Conservation (phyloP, 1,284 basidiomycete genomes). For the Pseudozyma flocculosa region DNA sequence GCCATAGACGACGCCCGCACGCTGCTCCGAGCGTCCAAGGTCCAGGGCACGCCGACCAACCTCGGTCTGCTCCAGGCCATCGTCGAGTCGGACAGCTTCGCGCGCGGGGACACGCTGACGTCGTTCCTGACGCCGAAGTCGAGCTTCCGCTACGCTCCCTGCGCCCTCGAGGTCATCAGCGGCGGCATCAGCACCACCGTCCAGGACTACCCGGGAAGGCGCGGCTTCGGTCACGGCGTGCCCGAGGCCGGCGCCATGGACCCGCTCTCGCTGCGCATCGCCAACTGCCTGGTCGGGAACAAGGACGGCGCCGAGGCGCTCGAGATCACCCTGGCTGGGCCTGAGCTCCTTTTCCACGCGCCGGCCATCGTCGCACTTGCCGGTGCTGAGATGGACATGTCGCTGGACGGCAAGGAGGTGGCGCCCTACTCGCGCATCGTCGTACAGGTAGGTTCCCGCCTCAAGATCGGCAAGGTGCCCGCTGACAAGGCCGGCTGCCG, state of each 20-base stretch:
- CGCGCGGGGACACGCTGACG: constrained; percentile 64
- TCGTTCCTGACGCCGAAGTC: constrained; percentile 62
- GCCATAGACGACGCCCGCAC: constrained; percentile 53
- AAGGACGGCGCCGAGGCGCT: constrained; percentile 64
- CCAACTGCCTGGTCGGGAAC: constrained; percentile 69
- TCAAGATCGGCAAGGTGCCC: constrained; percentile 59
- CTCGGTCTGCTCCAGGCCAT: constrained; percentile 15
- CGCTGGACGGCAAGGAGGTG: constrained; percentile 60
- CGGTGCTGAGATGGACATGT: constrained; percentile 63
- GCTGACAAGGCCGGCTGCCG: constrained; percentile 61
- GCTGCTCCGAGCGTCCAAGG: constrained; percentile 34
- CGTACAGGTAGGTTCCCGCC: constrained; percentile 61
- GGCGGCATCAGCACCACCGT: constrained; percentile 67
- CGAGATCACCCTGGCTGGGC: constrained; percentile 61
- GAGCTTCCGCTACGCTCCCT: constrained; percentile 45
- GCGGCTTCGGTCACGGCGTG: constrained; percentile 65
- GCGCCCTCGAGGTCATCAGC: constrained; percentile 65
- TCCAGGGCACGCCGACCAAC: constrained; percentile 58
- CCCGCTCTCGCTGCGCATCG: constrained; percentile 65
- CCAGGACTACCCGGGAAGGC: constrained; percentile 66
- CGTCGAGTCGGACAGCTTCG: constrained; percentile 7
- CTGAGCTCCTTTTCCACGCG: constrained; percentile 34
- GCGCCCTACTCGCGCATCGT: constrained; percentile 64
- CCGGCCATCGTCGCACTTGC: constrained; percentile 65
- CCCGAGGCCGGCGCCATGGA: constrained; percentile 73